Evolutionary conservation across 208 protist species (phyloP), one percentile per base, ranked within the genome.

Genomic region (Entamoeba dispar): DNA sequence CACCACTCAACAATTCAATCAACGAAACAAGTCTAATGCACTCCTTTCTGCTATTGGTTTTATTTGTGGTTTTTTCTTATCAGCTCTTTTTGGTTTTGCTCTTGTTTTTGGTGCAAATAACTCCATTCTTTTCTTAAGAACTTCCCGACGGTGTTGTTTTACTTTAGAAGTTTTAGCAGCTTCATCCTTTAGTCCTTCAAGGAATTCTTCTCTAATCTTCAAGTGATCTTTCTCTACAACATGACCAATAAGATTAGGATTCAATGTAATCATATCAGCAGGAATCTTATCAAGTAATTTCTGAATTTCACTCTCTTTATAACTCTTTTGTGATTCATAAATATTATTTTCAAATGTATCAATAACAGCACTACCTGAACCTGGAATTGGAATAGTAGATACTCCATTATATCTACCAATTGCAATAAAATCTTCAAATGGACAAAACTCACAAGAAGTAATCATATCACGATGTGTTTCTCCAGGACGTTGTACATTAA

Each of bases 361-460:
- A 90, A 92, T 12, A 19, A 93, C 94, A 50, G 93, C 27, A 22
- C 47, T n/a, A 17, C 91, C 94, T 93, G 93, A 69, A 10, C 93
- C 93, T 50, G 93, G 93, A 94, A 94, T 77, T 43, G 49, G 7
- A 19, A 97, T 93, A 47, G 94, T 95, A 6, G 57, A 91, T 61
- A 97, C 95, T 77, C 97, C 97, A 15, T 38, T 57, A 0, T 57
- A 90, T 55, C 96, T 96, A 8, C 96, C 96, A 50, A 97, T 92
- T 77, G 96, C 96, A 0, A 98, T 93, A 22, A 98, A 94, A 94
- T 98, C 97, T 92, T 98, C 97, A 94, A 95, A 97, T 49, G 97
- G 97, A 92, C 93, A 95, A 93, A 98, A 98, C n/a, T 4, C 49
- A 92, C 38, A 49, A 19, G 5, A 34, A 31, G 19, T 43, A 94